Base-by-base conservation (phyloP, 805 yeast genomes). In the Debaryomyces hansenii region DNA sequence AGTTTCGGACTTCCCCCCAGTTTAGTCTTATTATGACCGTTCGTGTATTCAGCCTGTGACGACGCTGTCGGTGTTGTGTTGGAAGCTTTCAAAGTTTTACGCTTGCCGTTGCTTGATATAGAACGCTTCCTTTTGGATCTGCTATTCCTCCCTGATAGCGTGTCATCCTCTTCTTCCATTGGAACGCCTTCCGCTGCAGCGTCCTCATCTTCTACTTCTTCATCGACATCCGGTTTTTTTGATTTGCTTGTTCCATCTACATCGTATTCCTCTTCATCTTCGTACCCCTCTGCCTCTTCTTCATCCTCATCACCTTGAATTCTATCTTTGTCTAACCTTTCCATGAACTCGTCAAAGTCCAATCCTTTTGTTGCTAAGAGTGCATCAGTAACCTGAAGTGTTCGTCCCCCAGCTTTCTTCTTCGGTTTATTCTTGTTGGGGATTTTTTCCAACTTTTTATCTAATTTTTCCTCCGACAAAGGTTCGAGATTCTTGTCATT, bases 271-370 rank as follows among this genome's bases (percentile, higher is more conserved):
- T 52, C 58, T 18, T 40, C 54, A 5, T 48, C 49, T 41, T 44
- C 53, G 7, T 52, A 58, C 0, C 51, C 60, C 7, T 51, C 59
- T 10, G 54, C 64, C 1, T 47, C 60, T 3, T 55, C 63, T 3
- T 60, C 65, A 4, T 56, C 63, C 4, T 53, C 62, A 7, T 53
- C 59, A 16, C 47, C 55, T 10, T 42, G 56, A 14, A 37, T 53
- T 14, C 51, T 47, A 10, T 50, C 50, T 20, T 51, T 49, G 21
- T 61, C 59, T 41, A 67, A 56, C n/a, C 54, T 56, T 7, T 53
- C 56, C 63, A 72, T 67, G 48, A 72, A 72, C 2, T 55, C 55
- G 27, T 72, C 74, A 46, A 69, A 72, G 11, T 58, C 57, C 41
- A 72, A 56, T 11, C 66, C 70, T 32, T 59, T 59, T 6, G 76